Percentiles rank a stretch among this genome's conserved stretches.
Conservation (phyloP, 208 protist species). For the Willaertia magna region DNA sequence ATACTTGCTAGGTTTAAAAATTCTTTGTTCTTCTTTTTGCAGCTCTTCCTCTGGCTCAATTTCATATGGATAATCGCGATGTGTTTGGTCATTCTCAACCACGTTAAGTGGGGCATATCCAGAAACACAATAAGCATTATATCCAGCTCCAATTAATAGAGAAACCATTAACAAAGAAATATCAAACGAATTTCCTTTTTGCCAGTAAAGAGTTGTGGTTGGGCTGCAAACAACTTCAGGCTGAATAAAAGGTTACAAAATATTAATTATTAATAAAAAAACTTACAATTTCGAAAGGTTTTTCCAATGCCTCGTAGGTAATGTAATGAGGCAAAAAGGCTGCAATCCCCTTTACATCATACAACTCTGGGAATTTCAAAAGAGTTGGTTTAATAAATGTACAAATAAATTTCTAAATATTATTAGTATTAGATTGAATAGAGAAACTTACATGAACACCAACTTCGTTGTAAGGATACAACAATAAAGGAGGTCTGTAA, state of each 20-base stretch:
- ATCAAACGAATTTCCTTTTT: slow-evolving; percentile 69
- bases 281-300: slow-evolving; percentile 35
- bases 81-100: slow-evolving; percentile 55
- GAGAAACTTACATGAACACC: not conserved
- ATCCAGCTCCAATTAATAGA: slow-evolving; percentile 38
- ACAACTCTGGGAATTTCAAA: slow-evolving; percentile 56
- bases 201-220: slow-evolving; percentile 60
- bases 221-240: slow-evolving; percentile 61
- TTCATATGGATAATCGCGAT: slow-evolving; percentile 32
- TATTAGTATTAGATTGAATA: not conserved
- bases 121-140: slow-evolving; percentile 69
- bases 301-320: slow-evolving; percentile 54
- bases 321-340: slow-evolving; percentile 64
- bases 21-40: slow-evolving; percentile 43
- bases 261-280: not conserved
- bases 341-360: slow-evolving; percentile 44
- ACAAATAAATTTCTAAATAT: slow-evolving; percentile 63
- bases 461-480: slow-evolving; percentile 59
- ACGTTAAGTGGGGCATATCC: slow-evolving; percentile 56
- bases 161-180: slow-evolving; percentile 25
- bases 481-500: slow-evolving; percentile 48
- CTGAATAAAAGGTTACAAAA: not conserved
- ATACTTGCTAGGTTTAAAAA: slow-evolving; percentile 29
- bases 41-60: slow-evolving; percentile 47
- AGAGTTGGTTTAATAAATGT: slow-evolving; percentile 66